A percentile compares a stretch with the other conserved stretches of the same genome.
Evolutionary conservation across 176 grass and related monocot genomes (phyloP).

Genomic region (Hyparrhenia diplandra): DNA sequence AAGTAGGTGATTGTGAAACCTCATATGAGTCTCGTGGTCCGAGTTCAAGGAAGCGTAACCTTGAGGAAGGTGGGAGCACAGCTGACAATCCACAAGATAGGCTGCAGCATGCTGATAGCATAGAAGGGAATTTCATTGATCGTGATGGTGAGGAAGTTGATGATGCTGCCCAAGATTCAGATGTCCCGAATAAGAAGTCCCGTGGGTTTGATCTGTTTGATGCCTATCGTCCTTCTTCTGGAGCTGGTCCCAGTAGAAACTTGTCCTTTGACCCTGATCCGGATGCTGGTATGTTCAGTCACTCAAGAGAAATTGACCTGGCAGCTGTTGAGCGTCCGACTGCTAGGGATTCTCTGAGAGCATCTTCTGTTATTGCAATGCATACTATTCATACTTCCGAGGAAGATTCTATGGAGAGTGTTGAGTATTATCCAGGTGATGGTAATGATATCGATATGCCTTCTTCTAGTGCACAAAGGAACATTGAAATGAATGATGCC

Average conservation of each 20-base stretch:
- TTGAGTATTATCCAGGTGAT: constrained; percentile 85
- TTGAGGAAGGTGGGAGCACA: constrained; percentile 96
- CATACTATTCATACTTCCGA: constrained; percentile 51
- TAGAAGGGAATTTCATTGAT: constrained; percentile 87
- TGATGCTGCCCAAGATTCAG: constrained; percentile 67
- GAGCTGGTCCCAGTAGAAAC: constrained; percentile 88
- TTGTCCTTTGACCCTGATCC: constrained; percentile 63
- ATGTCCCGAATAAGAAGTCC: constrained; percentile 55
- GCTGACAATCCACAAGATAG: constrained; percentile 79
- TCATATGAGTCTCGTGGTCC: constrained; percentile 94
- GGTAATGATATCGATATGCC: constrained; percentile 69
- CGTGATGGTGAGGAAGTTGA: constrained; percentile 96
- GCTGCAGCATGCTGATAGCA: constrained; percentile 78
- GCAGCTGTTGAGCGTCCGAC: constrained; percentile 37
- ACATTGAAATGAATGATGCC: constrained; percentile 73
- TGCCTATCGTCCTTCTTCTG: constrained; percentile 54
- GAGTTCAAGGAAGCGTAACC: constrained; percentile 83
- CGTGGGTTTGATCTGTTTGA: constrained; percentile 79
- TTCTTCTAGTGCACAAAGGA: constrained; percentile 69
- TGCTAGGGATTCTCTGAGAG: constrained; percentile 70
- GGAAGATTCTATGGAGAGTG: constrained; percentile 96
- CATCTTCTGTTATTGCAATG: constrained; percentile 97
- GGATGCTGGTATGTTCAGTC: constrained; percentile 49
- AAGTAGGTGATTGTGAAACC: constrained; percentile 89
- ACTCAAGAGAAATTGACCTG: constrained; percentile 45